Evolutionary conservation across 495 filamentous ascomycete species (phyloP), one percentile per base, ranked within the genome.

Genomic region (Saxophila tyrrhenica): DNA sequence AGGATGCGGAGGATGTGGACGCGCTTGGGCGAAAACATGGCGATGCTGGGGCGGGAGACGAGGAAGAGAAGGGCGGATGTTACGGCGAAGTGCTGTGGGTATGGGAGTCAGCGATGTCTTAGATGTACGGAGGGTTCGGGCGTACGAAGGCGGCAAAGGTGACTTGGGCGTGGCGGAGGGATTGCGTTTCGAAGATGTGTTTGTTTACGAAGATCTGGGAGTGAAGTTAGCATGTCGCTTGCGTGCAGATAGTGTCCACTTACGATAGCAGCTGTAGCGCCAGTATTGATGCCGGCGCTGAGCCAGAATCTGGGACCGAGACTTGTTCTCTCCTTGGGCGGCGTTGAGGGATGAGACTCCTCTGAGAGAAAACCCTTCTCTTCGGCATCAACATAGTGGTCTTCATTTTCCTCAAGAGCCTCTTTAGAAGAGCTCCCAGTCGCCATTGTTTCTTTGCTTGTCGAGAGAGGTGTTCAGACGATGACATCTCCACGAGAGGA

Each of bases 171-270:
- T 81, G 72, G 55, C 78, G 79, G 59, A 87, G 75, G 49, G 75
- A 76, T 20, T 78, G 74, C 55, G 85, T 75, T 21, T 80, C 77
- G 68, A 88, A 86, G 61, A 88, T 85, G 43, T 74, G 76, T 67
- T 88, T 87, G 69, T 87, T 88, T 39, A 79, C 84, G 65, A 87
- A 87, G 49, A 88, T 82, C 84, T 86, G 48, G 10, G 2, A 56
- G n/a, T 11, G 39, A 22, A 39, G 19, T 32, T n/a, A 35, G 20
- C 20, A 38, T 8, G 46, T 52, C 49, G 58, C 38, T 32, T 20
- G 39, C 25, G 25, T 35, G 7, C 7, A n/a, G 9, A 21, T 24
- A 55, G 35, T 42, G 13, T 20, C 8, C 19, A 39, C 50, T 29
- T 50, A 58, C 56, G 1, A 58, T 55, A 11, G 49, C 43, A 25